Conservation (phyloP, 225 moss, liverwort and hornwort genomes). For the Pseudisothecium myosuroides region DNA sequence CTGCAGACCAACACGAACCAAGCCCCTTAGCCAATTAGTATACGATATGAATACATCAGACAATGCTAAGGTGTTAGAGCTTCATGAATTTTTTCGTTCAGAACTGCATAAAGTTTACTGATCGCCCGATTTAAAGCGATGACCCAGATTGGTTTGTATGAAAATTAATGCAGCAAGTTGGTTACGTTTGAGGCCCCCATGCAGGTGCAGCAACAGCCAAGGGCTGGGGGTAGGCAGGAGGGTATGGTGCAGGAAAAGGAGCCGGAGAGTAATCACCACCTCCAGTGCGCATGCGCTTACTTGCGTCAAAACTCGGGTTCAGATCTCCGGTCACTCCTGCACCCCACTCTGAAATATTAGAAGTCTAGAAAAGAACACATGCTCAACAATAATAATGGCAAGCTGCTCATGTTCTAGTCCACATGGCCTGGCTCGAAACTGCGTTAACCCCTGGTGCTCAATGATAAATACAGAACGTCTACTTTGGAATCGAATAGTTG, state of each 20-base stretch:
- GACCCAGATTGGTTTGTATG: neutral
- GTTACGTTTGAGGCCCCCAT: slow-evolving; percentile 89
- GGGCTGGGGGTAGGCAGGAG: slow-evolving; percentile 48
- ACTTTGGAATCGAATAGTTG: neutral
- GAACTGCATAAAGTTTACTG: neutral
- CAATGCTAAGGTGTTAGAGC: neutral
- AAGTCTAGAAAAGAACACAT: neutral
- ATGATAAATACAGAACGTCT: neutral
- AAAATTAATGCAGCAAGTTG: slow-evolving; percentile 14
- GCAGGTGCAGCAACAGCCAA: slow-evolving; percentile 73
- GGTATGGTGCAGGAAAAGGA: slow-evolving; percentile 52
- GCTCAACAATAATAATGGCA: neutral
- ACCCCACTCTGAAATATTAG: neutral
- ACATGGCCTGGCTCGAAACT: neutral
- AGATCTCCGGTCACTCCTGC: slow-evolving; percentile 61
- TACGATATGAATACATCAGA: neutral
- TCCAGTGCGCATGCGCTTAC: slow-evolving; percentile 81
- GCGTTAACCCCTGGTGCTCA: neutral
- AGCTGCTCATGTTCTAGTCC: neutral
- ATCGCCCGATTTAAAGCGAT: neutral
- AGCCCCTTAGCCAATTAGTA: neutral
- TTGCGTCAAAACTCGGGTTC: slow-evolving; percentile 51
- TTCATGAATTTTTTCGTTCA: neutral
- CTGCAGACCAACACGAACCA: slow-evolving; percentile 26
- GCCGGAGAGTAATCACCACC: slow-evolving; percentile 69